These are phyloP conservation scores for Anastatica hierochuntica DNA, from an alignment of 345 rosid genomes.

Conservation along the genomic window DNA sequence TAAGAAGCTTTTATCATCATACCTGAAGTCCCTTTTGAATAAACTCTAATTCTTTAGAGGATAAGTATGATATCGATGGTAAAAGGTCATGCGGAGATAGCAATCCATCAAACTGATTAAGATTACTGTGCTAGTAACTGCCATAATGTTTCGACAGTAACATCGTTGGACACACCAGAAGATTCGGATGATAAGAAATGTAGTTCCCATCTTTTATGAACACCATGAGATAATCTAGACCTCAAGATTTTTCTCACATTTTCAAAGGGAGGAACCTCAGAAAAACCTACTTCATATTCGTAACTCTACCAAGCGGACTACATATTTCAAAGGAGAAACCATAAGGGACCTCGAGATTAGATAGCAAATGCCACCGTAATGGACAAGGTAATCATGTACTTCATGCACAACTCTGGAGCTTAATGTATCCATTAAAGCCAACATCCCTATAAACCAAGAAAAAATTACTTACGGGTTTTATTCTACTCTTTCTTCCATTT, in stretches of 20 bases:
- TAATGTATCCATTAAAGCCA: not conserved
- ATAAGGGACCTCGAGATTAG: not conserved
- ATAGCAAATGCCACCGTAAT: not conserved
- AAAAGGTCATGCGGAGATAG: constrained; percentile 24
- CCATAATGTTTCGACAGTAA: constrained; percentile 83
- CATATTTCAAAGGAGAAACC: constrained; percentile 12
- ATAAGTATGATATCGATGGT: constrained; percentile 71
- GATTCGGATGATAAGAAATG: constrained; percentile 39
- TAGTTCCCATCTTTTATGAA: too few relatives aligned
- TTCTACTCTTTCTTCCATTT: constrained; percentile 37
- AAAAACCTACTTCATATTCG: constrained; percentile 35
- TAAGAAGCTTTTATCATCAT: constrained; percentile 20
- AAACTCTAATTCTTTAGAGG: constrained; percentile 69
- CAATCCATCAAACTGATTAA: not conserved
- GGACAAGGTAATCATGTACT: not conserved
- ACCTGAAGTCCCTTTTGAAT: constrained; percentile 76
- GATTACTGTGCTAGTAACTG: constrained; percentile 27
- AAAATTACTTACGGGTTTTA: constrained; percentile 47
- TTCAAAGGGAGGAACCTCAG: constrained; percentile 29
- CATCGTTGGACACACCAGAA: constrained; percentile 31
- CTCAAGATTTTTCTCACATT: constrained; percentile 34
- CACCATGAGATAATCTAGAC: too few relatives aligned
- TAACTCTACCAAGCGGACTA: constrained; percentile 34
- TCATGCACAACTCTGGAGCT: not conserved
- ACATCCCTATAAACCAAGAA: not conserved